These are phyloP conservation scores for Fonsecaea multimorphosa DNA, from an alignment of 2,329 filamentous ascomycete species.

Conservation along the genomic window DNA sequence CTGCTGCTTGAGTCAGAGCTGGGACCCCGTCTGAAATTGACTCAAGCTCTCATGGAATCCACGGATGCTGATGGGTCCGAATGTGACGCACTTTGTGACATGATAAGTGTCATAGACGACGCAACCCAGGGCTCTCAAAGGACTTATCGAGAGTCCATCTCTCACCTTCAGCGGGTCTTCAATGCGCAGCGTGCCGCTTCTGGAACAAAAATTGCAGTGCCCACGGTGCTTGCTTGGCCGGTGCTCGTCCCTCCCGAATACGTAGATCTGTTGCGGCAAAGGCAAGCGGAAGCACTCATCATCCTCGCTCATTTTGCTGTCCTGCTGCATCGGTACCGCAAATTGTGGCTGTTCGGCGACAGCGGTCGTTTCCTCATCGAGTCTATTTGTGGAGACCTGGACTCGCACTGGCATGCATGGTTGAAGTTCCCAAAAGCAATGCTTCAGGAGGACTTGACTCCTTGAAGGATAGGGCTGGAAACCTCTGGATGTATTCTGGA, in stretches of 20 bases:
- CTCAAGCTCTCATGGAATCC: constrained; percentile 1
- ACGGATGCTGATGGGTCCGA: constrained; percentile 11
- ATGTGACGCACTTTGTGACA: constrained; percentile 20
- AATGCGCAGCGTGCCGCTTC: constrained; percentile 12
- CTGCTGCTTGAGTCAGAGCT: constrained; percentile 30
- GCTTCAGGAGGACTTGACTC: neutral
- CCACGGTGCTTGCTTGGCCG: constrained; percentile 43
- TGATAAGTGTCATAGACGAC: constrained; percentile 22
- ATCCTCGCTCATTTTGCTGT: constrained; percentile 42
- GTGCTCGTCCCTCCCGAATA: constrained; percentile 44
- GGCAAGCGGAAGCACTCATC: constrained; percentile 45
- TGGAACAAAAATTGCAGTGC: neutral
- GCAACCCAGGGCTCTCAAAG: constrained; percentile 11
- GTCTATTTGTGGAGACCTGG: constrained; percentile 21
- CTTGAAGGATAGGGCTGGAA: neutral
- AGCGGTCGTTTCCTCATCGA: constrained; percentile 40
- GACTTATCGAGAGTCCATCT: constrained; percentile 29
- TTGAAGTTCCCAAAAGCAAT: constrained; percentile 15
- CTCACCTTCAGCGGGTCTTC: constrained; percentile 29
- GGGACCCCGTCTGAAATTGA: constrained; percentile 17
- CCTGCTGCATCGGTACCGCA: constrained; percentile 36
- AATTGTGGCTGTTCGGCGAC: constrained; percentile 31
- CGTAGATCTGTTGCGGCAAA: constrained; percentile 45
- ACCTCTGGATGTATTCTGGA: neutral
- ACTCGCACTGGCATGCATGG: constrained; percentile 21